Base-by-base conservation (phyloP, 768 basidiomycete species). In the Punctularia strigosozonata region DNA sequence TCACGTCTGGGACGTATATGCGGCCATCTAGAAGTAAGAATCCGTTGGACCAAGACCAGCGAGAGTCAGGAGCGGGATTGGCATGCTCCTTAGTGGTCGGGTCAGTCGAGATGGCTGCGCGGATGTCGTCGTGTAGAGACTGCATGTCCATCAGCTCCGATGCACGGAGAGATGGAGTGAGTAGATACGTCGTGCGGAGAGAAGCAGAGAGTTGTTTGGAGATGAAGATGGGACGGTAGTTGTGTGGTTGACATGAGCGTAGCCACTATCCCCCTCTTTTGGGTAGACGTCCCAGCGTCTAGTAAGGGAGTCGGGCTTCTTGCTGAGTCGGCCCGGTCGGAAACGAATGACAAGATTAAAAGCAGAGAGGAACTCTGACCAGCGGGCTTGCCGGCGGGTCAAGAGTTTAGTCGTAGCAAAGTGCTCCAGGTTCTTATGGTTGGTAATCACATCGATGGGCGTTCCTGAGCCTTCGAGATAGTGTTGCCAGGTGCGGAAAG, bases 321-420 rank as follows among this genome's bases (percentile, higher is more conserved):
- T 28, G 10, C 8, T 28, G 15, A 15, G 8, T 28, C 15, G 8
- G 15, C 26, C 26, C 26, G 26, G 26, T 28, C 15, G 26, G 26
- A 8, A 15, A 8, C 8, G 10, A 8, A 28, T 8, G 26, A 15
- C 15, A 15, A 28, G 15, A 28, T 52, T 45, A 43, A 59, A 68
- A 13, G 62, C 54, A 4, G 59, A 58, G 25, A 71, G 53, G 37
- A 56, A 59, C 52, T 65, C 48, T 1, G 48, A 47, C 63, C 60
- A 64, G 8, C 51, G 38, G 8, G 48, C 56, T 45, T 60, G 61
- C 14, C 54, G 41, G 5, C 44, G 44, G 19, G 37, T 57, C 7
- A 60, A 50, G 3, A 46, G 40, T 31, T 50, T 47, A 1, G 49
- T 33, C 0, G 43, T 50, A n/a, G 43, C 30, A 43, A 58, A 58